Evolutionary conservation across 176 grass and related monocot species (phyloP).

Genomic region (Triticum aestivum): DNA sequence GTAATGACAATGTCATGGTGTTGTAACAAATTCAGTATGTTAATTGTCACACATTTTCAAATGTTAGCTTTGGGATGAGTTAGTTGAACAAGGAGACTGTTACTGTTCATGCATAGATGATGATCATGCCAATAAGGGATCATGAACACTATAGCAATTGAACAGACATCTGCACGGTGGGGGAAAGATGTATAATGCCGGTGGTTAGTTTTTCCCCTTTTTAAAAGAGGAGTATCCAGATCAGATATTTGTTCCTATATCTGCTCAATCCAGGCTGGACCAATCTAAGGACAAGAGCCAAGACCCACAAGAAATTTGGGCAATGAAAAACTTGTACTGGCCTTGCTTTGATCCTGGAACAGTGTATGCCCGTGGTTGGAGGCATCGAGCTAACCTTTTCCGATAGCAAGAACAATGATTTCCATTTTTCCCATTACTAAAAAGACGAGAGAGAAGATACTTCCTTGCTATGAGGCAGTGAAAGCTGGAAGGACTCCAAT

Average conservation of each 20-base stretch:
- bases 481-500: conserved; percentile 44
- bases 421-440: conserved; percentile 32
- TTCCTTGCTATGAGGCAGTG: conserved; percentile 36
- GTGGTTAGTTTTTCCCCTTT: background rate
- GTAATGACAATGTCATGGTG: background rate
- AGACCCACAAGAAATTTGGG: conserved; percentile 17
- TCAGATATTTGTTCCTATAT: background rate
- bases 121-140: background rate
- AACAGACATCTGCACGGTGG: background rate
- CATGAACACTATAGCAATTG: background rate
- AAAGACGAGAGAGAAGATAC: conserved; percentile 18
- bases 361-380: conserved; percentile 17
- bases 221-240: conserved; percentile 1
- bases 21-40: background rate
- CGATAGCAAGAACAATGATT: conserved; percentile 34
- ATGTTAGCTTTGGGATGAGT: background rate
- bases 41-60: background rate
- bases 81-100: background rate
- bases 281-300: conserved; percentile 25
- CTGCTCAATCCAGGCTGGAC: conserved; percentile 24
- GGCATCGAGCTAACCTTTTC: conserved; percentile 24
- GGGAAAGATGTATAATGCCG: background rate
- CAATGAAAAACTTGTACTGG: conserved; percentile 7
- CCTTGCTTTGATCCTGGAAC: conserved; percentile 20
- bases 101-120: background rate